Evolutionary conservation across 495 filamentous ascomycete species (phyloP), one percentile per base, ranked within the genome.

Genomic region (Neurospora sp.): DNA sequence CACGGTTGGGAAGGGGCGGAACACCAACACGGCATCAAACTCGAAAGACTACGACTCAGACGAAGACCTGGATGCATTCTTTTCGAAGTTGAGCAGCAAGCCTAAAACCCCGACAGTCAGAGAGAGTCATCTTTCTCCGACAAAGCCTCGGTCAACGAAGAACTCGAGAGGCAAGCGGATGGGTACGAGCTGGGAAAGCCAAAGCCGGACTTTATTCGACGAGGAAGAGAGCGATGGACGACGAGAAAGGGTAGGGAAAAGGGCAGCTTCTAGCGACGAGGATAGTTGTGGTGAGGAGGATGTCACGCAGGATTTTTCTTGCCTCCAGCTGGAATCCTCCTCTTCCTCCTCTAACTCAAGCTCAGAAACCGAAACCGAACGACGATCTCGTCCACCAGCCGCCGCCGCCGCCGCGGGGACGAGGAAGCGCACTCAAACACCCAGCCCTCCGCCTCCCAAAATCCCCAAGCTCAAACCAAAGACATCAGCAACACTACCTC

Each of bases 391-490:
- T 7, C 42, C 35, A 27, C 42, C 35, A 20, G 38, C 69, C 4
- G 8, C 17, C 16, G 37, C 17, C 16, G 37, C 45, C 3, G 61
- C 27, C 31, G 31, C 31, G 31, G 31, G 31, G 6, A 73, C 40
- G n/a, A 20, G 12, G 17, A 45, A 40, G 22, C 72, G 53, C 27
- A 65, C 22, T 2, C 53, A 1, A 3, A 76, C 79, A 73, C 71
- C 79, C 38, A 69, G 77, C 22, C 10, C 70, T 70, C 74, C 80
- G 73, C 72, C 82, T 75, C 73, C 78, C 45, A 75, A 81, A 75
- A 78, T 45, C 37, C 74, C 59, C 61, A 70, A 7, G 73, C 76
- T 84, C 14, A 74, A 65, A 35, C 53, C 53, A 8, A 61, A 27
- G 22, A 31, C 48, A 12, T 0, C 20, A 14, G 20, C 48, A 31